These are phyloP conservation scores for Baudoinia panamericana DNA, from an alignment of 495 filamentous ascomycete species.

Conservation along the genomic window DNA sequence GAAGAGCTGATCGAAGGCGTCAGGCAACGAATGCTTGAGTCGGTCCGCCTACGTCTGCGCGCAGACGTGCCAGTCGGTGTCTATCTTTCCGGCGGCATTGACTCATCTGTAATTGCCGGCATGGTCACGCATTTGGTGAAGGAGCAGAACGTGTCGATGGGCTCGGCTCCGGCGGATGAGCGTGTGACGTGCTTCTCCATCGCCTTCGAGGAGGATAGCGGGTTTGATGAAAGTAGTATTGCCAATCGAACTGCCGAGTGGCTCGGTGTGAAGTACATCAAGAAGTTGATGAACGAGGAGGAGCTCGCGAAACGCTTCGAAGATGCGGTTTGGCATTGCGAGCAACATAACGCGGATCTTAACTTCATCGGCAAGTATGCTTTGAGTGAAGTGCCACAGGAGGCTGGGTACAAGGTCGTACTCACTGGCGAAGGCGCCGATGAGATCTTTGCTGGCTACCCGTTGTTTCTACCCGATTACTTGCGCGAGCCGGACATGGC, in stretches of 20 bases:
- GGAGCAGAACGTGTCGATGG: slow-evolving; percentile 29
- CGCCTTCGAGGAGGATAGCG: slow-evolving; percentile 34
- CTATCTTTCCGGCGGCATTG: slow-evolving; percentile 41
- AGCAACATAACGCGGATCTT: slow-evolving; percentile 35
- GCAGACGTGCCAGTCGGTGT: slow-evolving; percentile 43
- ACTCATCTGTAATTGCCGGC: slow-evolving; percentile 39
- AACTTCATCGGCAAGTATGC: slow-evolving; percentile 37
- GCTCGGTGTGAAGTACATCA: slow-evolving; percentile 36
- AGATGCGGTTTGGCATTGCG: slow-evolving; percentile 38
- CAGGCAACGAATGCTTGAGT: slow-evolving; percentile 33
- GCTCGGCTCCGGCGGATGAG: slow-evolving; percentile 25
- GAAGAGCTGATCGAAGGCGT: slow-evolving; percentile 38
- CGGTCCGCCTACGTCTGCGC: slow-evolving; percentile 36
- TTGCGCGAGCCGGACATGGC: slow-evolving; percentile 35
- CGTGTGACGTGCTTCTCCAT: slow-evolving; percentile 37
- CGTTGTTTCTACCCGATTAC: slow-evolving; percentile 31
- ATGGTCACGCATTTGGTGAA: slow-evolving; percentile 38
- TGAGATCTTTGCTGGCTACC: slow-evolving; percentile 42
- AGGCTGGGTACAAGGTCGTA: slow-evolving; percentile 37
- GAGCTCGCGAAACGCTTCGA: slow-evolving; percentile 35
- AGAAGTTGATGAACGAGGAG: slow-evolving; percentile 35
- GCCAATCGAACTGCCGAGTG: slow-evolving; percentile 39
- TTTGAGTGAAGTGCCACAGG: slow-evolving; percentile 32
- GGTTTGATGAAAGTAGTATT: slow-evolving; percentile 38
- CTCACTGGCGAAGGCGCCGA: slow-evolving; percentile 43